Evolutionary conservation across 306 rosid species (phyloP).

Genomic region (Oxytropis ochrocephala): DNA sequence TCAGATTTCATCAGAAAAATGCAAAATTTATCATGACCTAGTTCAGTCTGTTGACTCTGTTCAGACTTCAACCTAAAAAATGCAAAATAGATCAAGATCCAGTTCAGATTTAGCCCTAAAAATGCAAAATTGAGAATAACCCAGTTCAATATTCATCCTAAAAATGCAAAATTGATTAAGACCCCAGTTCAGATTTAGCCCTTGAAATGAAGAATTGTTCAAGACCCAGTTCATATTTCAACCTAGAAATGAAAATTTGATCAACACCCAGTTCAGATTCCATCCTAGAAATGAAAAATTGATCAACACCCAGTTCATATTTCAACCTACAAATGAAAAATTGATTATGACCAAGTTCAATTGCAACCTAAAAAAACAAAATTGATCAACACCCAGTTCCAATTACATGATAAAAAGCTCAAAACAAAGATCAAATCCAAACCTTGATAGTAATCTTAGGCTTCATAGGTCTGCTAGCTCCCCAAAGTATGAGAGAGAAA

Average conservation of each 20-base stretch:
- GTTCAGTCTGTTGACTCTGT: no score
- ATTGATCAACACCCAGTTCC: neutral
- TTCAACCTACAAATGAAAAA: neutral
- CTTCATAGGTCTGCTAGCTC: conserved; percentile 90
- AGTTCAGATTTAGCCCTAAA: neutral
- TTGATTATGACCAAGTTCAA: neutral
- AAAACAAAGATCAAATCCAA: neutral
- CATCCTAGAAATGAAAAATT: neutral
- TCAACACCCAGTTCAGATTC: neutral
- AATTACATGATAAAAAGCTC: neutral
- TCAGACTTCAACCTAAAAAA: neutral
- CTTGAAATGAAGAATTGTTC: neutral
- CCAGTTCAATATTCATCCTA: neutral
- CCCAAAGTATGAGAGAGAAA: conserved; percentile 80
- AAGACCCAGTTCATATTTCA: neutral
- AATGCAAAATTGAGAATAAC: neutral
- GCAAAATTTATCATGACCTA: neutral
- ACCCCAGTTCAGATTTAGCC: neutral
- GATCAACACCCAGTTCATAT: neutral
- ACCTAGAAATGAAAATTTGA: neutral
- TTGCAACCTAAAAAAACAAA: neutral
- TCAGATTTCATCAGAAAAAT: neutral
- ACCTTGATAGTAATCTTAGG: conserved; percentile 73
- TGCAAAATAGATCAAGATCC: neutral
- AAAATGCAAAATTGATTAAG: neutral